A percentile compares a stretch with the other conserved stretches of the same genome.
These are phyloP conservation scores for Glycine soja DNA, from an alignment of 306 rosid genomes.

Conservation along the genomic window DNA sequence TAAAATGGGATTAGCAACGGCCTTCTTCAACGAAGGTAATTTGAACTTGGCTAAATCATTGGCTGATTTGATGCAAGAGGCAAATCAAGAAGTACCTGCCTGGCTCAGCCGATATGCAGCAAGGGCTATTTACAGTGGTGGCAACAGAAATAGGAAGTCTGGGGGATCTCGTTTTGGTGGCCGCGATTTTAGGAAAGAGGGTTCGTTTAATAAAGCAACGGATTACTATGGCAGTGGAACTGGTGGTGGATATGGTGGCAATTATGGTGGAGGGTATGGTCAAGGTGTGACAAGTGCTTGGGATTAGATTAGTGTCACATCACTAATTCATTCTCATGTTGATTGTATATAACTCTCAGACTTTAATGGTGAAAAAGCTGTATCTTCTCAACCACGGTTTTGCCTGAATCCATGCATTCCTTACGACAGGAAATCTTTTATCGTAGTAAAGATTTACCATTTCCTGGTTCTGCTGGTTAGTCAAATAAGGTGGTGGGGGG, in stretches of 20 bases:
- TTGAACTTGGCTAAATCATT: slow-evolving; percentile 69
- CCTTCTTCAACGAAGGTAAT: slow-evolving; percentile 76
- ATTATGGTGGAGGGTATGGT: slow-evolving; percentile 63
- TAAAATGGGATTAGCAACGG: slow-evolving; percentile 82
- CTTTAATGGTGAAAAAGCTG: slow-evolving; percentile 41
- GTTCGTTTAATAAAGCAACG: slow-evolving; percentile 55
- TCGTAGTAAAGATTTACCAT: slow-evolving; percentile 41
- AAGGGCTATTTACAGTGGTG: slow-evolving; percentile 59
- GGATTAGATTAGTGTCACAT: slow-evolving; percentile 65
- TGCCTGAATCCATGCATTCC: slow-evolving; percentile 41
- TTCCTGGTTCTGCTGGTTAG: slow-evolving; percentile 44
- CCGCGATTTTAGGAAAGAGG: slow-evolving; percentile 74
- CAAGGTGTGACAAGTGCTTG: slow-evolving; percentile 79
- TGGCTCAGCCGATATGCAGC: slow-evolving; percentile 79
- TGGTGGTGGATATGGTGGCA: slow-evolving; percentile 60
- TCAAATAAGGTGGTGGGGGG: slow-evolving; percentile 38
- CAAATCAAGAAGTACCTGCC: slow-evolving; percentile 84
- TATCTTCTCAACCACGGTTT: slow-evolving; percentile 48
- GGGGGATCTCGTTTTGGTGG: slow-evolving; percentile 81
- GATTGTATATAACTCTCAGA: slow-evolving; percentile 58
- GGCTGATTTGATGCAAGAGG: slow-evolving; percentile 83
- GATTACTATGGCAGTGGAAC: slow-evolving; percentile 54
- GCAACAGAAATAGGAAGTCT: slow-evolving; percentile 62
- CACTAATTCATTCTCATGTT: slow-evolving; percentile 46
- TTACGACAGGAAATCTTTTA: slow-evolving; percentile 31